These are phyloP conservation scores for Cicer arietinum DNA, from an alignment of 306 rosid species.

Conservation along the genomic window DNA sequence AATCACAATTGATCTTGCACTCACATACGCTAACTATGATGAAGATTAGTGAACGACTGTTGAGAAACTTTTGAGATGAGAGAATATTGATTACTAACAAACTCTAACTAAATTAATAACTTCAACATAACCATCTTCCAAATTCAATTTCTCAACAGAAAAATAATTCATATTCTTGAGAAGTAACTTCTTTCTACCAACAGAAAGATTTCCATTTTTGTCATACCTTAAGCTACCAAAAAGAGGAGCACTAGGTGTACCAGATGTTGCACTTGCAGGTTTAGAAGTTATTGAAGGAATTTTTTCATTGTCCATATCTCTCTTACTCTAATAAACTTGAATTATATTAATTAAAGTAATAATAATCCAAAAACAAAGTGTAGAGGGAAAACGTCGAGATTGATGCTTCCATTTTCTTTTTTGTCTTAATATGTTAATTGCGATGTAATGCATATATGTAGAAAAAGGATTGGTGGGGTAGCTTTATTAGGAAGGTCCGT, in stretches of 20 bases:
- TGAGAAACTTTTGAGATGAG: no score
- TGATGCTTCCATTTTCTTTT: conserved; percentile 21
- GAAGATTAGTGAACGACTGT: no score
- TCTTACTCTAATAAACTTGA: conserved; percentile 6
- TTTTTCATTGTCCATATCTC: conserved; percentile 58
- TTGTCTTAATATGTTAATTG: conserved; percentile 35
- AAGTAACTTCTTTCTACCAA: conserved; percentile 60
- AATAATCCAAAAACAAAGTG: background rate
- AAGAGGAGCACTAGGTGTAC: conserved; percentile 82
- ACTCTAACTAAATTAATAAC: no score
- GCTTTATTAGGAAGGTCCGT: background rate
- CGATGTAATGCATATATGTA: conserved; percentile 35
- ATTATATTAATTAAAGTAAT: background rate
- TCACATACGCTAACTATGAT: no score
- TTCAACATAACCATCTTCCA: conserved; percentile 61
- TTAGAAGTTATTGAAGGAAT: conserved; percentile 55
- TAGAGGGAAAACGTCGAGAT: conserved; percentile 16
- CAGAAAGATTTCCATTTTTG: conserved; percentile 22
- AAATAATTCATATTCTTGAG: conserved; percentile 67
- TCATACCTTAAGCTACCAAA: conserved; percentile 64
- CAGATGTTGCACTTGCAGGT: conserved; percentile 66
- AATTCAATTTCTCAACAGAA: conserved; percentile 58
- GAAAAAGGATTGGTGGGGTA: background rate
- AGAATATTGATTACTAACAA: no score
- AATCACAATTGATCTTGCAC: no score